Evolutionary conservation across 1,284 basidiomycete species (phyloP).

Genomic region (Prillingera fragicola): DNA sequence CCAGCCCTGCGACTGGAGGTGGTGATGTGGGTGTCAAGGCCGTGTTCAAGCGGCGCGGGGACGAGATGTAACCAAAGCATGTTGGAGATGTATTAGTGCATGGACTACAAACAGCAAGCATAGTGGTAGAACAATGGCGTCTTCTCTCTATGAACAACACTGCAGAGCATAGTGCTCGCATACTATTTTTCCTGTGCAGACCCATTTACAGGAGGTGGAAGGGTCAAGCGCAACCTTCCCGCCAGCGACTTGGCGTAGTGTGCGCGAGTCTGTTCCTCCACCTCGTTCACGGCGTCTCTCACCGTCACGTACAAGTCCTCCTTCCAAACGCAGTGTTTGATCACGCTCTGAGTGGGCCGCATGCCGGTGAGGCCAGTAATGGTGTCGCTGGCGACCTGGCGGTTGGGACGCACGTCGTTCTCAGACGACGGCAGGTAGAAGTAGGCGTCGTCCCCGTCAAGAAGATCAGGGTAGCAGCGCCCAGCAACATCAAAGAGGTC

Average conservation of each 20-base stretch:
- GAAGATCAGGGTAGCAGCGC: slow-evolving; percentile 34
- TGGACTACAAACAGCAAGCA: no score
- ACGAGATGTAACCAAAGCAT: no score
- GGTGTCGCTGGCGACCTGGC: not conserved
- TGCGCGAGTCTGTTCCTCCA: slow-evolving; percentile 12
- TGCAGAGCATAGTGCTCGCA: no score
- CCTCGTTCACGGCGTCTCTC: slow-evolving; percentile 8
- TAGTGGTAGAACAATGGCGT: no score
- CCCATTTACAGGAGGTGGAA: no score
- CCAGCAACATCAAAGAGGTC: slow-evolving; percentile 43
- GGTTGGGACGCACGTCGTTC: not conserved
- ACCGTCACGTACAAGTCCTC: slow-evolving; percentile 23
- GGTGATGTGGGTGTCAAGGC: slow-evolving; percentile 14
- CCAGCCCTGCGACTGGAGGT: slow-evolving; percentile 12
- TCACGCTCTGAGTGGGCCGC: not conserved
- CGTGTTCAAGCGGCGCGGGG: slow-evolving; percentile 21
- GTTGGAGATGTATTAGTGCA: no score
- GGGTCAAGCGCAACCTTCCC: no score
- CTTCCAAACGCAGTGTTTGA: slow-evolving; percentile 6
- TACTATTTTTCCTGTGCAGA: no score
- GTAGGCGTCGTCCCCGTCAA: slow-evolving; percentile 17
- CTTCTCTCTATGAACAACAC: no score
- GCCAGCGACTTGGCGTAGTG: slow-evolving; percentile 14
- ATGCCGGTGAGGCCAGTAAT: slow-evolving; percentile 5
- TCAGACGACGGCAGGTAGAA: not conserved